These are phyloP conservation scores for Bidens hawaiensis DNA, from an alignment of 140 eudicot species.

Conservation along the genomic window DNA sequence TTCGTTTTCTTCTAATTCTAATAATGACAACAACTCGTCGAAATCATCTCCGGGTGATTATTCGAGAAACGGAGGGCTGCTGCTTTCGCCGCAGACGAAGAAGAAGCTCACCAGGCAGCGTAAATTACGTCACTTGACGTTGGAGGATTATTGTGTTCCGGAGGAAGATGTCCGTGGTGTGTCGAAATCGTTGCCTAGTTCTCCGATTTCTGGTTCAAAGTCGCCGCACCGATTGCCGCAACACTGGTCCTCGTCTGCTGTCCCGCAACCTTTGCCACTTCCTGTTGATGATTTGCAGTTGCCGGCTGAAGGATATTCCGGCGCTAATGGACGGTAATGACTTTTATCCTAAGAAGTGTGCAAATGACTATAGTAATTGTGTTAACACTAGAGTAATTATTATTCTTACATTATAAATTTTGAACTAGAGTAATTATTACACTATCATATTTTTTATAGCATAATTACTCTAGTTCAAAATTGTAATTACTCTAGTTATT, in stretches of 20 bases:
- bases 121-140: conserved; percentile 46
- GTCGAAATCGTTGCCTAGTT: conserved; percentile 48
- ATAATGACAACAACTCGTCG: neutral
- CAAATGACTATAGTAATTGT: too few species aligned
- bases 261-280: conserved; percentile 73
- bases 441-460: too few species aligned
- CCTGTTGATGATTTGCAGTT: conserved; percentile 44
- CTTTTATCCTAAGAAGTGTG: too few species aligned
- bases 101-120: conserved; percentile 52
- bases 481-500: too few species aligned
- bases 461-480: too few species aligned
- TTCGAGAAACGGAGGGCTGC: conserved; percentile 12
- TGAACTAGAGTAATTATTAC: too few species aligned
- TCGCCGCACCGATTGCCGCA: conserved; percentile 26
- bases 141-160: conserved; percentile 34
- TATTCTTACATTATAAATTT: too few species aligned
- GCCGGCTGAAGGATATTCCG: conserved; percentile 5
- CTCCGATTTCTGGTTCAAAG: conserved; percentile 37
- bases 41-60: conserved; percentile 29
- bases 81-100: conserved; percentile 26
- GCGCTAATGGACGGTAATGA: conserved; percentile 30
- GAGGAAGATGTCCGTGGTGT: conserved; percentile 9
- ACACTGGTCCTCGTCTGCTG: conserved; percentile 61
- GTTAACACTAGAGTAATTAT: too few species aligned
- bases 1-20: conserved; percentile 8